These are phyloP conservation scores for Escovopsis sp. DNA, from an alignment of 2,329 filamentous ascomycete species.

Conservation along the genomic window DNA sequence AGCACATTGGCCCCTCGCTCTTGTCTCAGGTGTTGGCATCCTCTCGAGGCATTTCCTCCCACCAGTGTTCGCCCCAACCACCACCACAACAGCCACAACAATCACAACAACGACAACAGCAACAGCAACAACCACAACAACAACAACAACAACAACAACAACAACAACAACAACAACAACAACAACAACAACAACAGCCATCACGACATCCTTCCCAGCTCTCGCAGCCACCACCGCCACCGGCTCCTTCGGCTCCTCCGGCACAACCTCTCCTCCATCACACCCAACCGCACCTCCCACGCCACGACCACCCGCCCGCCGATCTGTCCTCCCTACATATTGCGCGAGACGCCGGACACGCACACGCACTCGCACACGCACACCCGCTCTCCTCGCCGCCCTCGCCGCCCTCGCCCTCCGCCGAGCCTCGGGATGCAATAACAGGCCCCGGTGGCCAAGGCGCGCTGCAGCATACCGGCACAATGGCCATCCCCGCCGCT, in stretches of 20 bases:
- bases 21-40: constrained; percentile 44
- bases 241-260: too few relatives aligned
- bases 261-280: not conserved
- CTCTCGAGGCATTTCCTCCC: constrained; percentile 34
- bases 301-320: not conserved
- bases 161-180: not conserved
- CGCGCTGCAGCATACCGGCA: constrained; percentile 7
- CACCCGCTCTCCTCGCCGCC: constrained; percentile 2
- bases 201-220: not conserved
- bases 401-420: constrained; percentile 1
- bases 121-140: too few relatives aligned
- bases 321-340: not conserved
- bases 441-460: constrained; percentile 16
- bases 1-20: constrained; percentile 37
- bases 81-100: not conserved
- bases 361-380: constrained; percentile 1
- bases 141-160: not conserved
- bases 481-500: constrained; percentile 19
- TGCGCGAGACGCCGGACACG: constrained; percentile 1
- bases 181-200: not conserved
- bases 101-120: not conserved
- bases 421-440: constrained; percentile 19
- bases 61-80: not conserved
- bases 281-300: not conserved
- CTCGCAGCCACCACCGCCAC: not conserved